These are phyloP conservation scores for Euryodendron excelsum DNA, from an alignment of 148 eudicot genomes.

Conservation along the genomic window DNA sequence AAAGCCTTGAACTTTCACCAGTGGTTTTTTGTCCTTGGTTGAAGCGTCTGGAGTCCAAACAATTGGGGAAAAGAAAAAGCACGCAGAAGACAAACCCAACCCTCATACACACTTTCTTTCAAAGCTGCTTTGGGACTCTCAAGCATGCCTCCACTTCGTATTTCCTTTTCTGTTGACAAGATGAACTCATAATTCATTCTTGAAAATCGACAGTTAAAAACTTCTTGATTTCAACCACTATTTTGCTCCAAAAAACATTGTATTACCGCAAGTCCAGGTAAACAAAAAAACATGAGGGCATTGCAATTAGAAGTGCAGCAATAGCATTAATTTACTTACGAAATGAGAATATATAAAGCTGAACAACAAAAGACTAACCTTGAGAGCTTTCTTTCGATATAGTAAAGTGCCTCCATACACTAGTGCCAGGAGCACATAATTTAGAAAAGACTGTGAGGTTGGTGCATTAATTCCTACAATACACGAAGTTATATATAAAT, in stretches of 20 bases:
- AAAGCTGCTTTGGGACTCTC: background rate
- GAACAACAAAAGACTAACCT: constrained; percentile 39
- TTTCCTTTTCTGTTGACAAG: background rate
- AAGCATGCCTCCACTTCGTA: background rate
- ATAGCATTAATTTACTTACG: background rate
- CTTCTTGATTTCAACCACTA: too few species aligned
- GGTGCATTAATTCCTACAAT: constrained; percentile 78
- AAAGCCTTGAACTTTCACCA: background rate
- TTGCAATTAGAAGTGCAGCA: background rate
- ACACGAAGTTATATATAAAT: background rate
- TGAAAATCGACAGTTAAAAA: too few species aligned
- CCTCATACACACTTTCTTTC: too few species aligned
- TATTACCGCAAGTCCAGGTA: background rate
- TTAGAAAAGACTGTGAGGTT: constrained; percentile 76
- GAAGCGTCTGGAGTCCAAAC: background rate
- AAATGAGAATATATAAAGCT: constrained; percentile 9
- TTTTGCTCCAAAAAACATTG: too few species aligned
- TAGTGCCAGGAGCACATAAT: constrained; percentile 70
- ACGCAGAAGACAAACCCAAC: background rate
- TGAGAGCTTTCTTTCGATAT: constrained; percentile 47
- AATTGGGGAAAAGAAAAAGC: background rate
- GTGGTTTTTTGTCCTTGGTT: background rate
- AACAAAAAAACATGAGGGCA: background rate
- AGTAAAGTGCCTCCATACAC: constrained; percentile 54
- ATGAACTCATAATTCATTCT: background rate